Evolutionary conservation across 2,329 filamentous ascomycete genomes (phyloP), one percentile per base, ranked within the genome.

Genomic region (Corynespora cassiicola): DNA sequence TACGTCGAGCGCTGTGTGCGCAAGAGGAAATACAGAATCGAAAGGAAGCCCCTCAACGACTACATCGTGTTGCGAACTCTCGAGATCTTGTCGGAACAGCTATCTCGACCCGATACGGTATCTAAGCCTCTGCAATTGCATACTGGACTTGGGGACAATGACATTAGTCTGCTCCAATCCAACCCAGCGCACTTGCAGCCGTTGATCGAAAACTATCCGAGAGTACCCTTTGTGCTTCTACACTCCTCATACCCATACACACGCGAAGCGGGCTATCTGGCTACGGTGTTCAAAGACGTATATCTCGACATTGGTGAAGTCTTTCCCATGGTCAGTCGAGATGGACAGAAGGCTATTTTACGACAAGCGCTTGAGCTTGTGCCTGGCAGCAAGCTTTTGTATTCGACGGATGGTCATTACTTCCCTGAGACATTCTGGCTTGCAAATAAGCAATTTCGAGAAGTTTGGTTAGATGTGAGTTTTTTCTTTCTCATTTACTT

Each of bases 281-380:
- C 89, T 0, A 81, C 80, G 1, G 82, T 87, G 15, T 94, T 90
- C 60, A 75, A 80, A 16, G 92, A 95, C 57, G 87, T 88, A 2
- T 94, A 90, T 59, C 80, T 89, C 9, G 90, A 95, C 58, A 81
- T 95, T 36, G 88, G 90, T 1, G 86, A 90, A 58, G 85, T 94
- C 0, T 95, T 94, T 44, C 88, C 88, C 0, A 85, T 84, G 67
- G 67, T 94, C 23, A 91, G 85, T 47, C 79, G 85, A 31, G 82
- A 89, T 42, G 90, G 88, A 0, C 88, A 95, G 62, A 83, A 87
- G 52, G 73, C 75, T 0, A 79, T 90, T 1, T 50, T 95, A 9
- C 80, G 84, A 28, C 81, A 94, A 58, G 81, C 87, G 1, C 68
- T 95, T 7, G 89, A 95, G 63, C 65, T 92, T 4, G 86, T 84